phyloP scores from a whole-genome alignment of 345 rosid species.

The Odontarrhena argentea region DNA sequence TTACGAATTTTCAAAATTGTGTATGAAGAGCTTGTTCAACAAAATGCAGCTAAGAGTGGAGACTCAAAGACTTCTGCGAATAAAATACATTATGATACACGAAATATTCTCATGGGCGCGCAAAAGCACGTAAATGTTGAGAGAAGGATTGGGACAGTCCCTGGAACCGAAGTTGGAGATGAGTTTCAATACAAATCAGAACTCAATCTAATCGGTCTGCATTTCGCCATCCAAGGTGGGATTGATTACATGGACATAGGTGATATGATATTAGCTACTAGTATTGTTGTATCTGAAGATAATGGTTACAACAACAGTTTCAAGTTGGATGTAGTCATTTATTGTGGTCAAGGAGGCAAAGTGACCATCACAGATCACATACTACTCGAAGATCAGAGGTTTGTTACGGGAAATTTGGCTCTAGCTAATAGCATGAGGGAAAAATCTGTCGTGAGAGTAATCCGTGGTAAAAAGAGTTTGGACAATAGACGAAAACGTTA shows the following conservation, averaged over 20 bases:
- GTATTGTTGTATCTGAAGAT: constrained; percentile 76
- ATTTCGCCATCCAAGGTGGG: constrained; percentile 66
- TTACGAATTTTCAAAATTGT: too few species aligned
- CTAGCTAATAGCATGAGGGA: constrained; percentile 55
- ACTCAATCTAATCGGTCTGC: constrained; percentile 76
- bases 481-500: constrained; percentile 47
- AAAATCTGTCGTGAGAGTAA: constrained; percentile 71
- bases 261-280: constrained; percentile 51
- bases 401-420: constrained; percentile 74
- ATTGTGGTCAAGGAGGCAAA: constrained; percentile 82
- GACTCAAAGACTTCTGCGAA: not conserved
- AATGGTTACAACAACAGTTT: constrained; percentile 57
- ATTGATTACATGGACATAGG: constrained; percentile 65
- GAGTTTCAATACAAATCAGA: constrained; percentile 72
- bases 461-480: constrained; percentile 48
- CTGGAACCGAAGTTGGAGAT: constrained; percentile 87
- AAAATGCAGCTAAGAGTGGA: too few species aligned
- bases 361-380: constrained; percentile 45
- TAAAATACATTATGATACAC: not conserved
- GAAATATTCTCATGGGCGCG: not conserved
- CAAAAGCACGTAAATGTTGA: constrained; percentile 44
- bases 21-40: too few species aligned
- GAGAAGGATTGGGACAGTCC: constrained; percentile 65
- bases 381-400: constrained; percentile 73
- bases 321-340: constrained; percentile 56